Evolutionary conservation across 1,284 basidiomycete species (phyloP), one percentile per base, ranked within the genome.

Genomic region (Trametes polyzona): DNA sequence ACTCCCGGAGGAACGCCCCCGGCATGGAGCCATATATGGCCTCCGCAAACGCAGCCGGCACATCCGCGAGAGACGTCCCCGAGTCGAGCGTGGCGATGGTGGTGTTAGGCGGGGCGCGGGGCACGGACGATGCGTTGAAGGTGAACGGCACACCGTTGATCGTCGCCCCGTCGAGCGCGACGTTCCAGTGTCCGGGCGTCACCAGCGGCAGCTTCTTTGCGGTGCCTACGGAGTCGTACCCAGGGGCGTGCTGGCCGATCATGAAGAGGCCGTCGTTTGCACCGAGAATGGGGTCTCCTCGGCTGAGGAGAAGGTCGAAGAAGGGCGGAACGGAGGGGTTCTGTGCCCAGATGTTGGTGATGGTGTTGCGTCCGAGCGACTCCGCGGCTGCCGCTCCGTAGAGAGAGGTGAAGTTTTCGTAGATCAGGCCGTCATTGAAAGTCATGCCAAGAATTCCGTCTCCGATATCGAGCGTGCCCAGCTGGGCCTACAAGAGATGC

Each of bases 271-370:
- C 69, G 27, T 68, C 65, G n/a, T 14, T 10, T 12, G 19, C 7
- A 36, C 62, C 58, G 12, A 61, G 12, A 4, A 35, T 52, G 4
- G 21, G 7, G 47, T 65, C 66, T 21, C 63, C 43, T 44, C 70
- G 69, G 2, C 66, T 69, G 29, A 72, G 66, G 24, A 64, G 63
- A n/a, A 71, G 55, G 49, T 68, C 65, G 67, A 70, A 66, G 39
- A 23, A 23, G 39, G 7, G 7, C 7, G 39, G 39, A 4, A 40
- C 21, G 9, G 19, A 3, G 9, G 39, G 21, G 19, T 40, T 14
- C 7, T 3, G 4, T 4, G 39, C 19, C 4, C 23, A 40, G 8
- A 24, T 19, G 21, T 23, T 23, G 9, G 21, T 24, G 3, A n/a
- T 19, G 21, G 39, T 19, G 7, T 10, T 19, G 2, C 24, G 23